Conservation (phyloP, 768 basidiomycete genomes). For the Clathrus columnatus region DNA sequence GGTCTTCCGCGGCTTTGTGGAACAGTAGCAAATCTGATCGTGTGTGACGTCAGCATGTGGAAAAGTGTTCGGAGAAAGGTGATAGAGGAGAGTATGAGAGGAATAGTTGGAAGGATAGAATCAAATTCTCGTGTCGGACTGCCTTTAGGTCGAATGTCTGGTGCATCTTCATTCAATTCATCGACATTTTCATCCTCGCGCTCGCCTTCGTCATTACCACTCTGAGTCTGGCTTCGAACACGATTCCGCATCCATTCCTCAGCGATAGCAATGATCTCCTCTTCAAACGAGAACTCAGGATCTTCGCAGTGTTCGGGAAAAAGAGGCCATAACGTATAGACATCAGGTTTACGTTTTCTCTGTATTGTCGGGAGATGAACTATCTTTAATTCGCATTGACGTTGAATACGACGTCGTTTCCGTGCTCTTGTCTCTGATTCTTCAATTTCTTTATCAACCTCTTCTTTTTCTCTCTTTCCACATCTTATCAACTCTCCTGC, state of each 20-base stretch:
- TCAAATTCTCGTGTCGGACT: conserved; percentile 19
- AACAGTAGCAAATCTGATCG: conserved; percentile 45
- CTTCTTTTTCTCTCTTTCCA: conserved; percentile 12
- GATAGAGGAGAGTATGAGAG: conserved; percentile 33
- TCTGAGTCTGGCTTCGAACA: not conserved
- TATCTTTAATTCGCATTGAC: not conserved
- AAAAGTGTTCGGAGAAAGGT: conserved; percentile 45
- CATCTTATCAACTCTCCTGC: conserved; percentile 37
- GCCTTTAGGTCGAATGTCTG: conserved; percentile 19
- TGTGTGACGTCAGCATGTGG: conserved; percentile 46
- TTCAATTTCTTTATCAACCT: conserved; percentile 18
- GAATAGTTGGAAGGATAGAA: conserved; percentile 19
- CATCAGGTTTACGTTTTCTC: conserved; percentile 26
- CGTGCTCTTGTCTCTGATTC: conserved; percentile 13
- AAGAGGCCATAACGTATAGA: conserved; percentile 75
- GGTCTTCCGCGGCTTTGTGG: conserved; percentile 58
- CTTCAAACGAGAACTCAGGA: conserved; percentile 64
- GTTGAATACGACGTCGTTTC: not conserved
- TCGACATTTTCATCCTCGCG: conserved; percentile 10
- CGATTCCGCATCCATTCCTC: conserved; percentile 25
- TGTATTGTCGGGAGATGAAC: conserved; percentile 15
- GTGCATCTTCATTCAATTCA: conserved; percentile 11
- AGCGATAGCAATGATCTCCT: conserved; percentile 51
- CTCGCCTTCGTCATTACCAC: not conserved
- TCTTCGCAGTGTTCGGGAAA: conserved; percentile 47